These are phyloP conservation scores for Mycena sanguinolenta DNA, from an alignment of 768 basidiomycete species.

Conservation along the genomic window DNA sequence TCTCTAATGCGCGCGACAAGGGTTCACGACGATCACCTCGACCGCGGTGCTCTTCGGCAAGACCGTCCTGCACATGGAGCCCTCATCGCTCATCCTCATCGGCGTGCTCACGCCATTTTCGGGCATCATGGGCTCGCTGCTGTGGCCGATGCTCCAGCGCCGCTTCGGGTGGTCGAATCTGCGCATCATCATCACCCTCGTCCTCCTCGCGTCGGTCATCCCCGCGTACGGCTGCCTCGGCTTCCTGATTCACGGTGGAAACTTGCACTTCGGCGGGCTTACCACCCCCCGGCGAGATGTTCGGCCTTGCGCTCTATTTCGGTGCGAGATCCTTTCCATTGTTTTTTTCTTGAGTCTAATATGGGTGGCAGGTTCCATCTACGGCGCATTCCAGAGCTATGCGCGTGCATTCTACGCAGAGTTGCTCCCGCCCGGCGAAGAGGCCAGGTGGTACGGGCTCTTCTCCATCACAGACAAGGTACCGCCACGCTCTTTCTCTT, in stretches of 20 bases:
- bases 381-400: constrained; percentile 93
- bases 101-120: constrained; percentile 82
- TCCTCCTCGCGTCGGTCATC: constrained; percentile 74
- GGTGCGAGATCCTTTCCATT: constrained; percentile 59
- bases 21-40: constrained; percentile 92
- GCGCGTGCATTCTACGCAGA: constrained; percentile 90
- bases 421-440: constrained; percentile 88
- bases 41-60: constrained; percentile 95
- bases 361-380: constrained; percentile 68
- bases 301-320: constrained; percentile 84
- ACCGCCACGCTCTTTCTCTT: constrained; percentile 20
- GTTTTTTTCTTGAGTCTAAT: not conserved
- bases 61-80: constrained; percentile 84
- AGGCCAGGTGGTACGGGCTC: constrained; percentile 90
- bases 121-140: constrained; percentile 88
- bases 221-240: constrained; percentile 89
- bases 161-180: constrained; percentile 75
- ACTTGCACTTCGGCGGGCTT: constrained; percentile 74
- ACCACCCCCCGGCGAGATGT: constrained; percentile 90
- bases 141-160: constrained; percentile 83
- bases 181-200: constrained; percentile 73
- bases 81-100: constrained; percentile 83
- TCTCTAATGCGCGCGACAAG: constrained; percentile 50
- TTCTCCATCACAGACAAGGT: constrained; percentile 95
- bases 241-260: constrained; percentile 69